phyloP scores from a whole-genome alignment of 257 asterid genomes.

The Ehretia macrophylla region DNA sequence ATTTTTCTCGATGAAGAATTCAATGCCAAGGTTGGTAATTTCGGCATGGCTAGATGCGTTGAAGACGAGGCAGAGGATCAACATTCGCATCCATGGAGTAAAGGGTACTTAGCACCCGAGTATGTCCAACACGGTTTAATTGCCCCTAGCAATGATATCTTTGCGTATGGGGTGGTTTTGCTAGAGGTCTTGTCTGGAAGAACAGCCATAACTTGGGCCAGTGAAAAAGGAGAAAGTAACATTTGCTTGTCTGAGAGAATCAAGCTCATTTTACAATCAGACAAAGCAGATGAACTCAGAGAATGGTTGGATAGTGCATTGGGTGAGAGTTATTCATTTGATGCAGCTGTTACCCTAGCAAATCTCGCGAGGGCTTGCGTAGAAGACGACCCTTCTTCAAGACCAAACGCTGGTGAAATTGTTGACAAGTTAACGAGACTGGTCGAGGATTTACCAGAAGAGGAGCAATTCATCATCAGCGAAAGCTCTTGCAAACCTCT shows the following conservation, averaged over 20 bases:
- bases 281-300: constrained; percentile 44
- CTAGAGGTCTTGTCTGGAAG: constrained; percentile 74
- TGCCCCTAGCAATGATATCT: constrained; percentile 47
- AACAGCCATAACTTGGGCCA: constrained; percentile 24
- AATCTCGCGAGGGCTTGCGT: constrained; percentile 69
- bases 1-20: constrained; percentile 69
- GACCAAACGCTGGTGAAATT: constrained; percentile 82
- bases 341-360: constrained; percentile 56
- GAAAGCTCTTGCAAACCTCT: constrained; percentile 68
- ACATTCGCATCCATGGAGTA: constrained; percentile 10
- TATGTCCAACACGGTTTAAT: constrained; percentile 17
- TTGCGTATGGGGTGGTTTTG: constrained; percentile 66
- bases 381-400: constrained; percentile 48
- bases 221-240: not conserved
- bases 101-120: constrained; percentile 34
- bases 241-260: constrained; percentile 31
- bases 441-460: constrained; percentile 50
- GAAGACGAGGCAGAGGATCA: constrained; percentile 17
- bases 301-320: constrained; percentile 71
- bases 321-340: constrained; percentile 63
- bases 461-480: constrained; percentile 26
- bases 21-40: constrained; percentile 62
- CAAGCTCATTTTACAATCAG: constrained; percentile 39
- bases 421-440: constrained; percentile 60
- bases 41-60: constrained; percentile 53